These are phyloP conservation scores for Emergomyces pasteurianus DNA, from an alignment of 2,329 filamentous ascomycete species.

Conservation along the genomic window DNA sequence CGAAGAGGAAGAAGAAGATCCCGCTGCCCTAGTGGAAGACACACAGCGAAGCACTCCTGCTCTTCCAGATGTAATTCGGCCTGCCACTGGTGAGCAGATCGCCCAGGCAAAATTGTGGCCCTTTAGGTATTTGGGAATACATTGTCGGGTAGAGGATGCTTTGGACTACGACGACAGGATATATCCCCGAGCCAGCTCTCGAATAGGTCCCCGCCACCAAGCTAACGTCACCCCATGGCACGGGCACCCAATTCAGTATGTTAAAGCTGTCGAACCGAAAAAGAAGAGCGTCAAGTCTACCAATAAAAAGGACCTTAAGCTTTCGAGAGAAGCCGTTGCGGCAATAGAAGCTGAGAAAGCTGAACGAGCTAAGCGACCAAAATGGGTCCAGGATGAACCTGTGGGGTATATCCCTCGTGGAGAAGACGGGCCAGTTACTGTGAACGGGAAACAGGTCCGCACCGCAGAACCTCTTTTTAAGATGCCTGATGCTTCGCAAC, in stretches of 20 bases:
- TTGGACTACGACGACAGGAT: slow-evolving; percentile 96
- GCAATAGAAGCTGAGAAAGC: slow-evolving; percentile 72
- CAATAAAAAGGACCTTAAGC: slow-evolving; percentile 63
- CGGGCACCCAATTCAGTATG: slow-evolving; percentile 75
- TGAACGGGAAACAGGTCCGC: slow-evolving; percentile 56
- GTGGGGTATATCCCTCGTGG: slow-evolving; percentile 74
- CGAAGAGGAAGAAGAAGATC: slow-evolving; percentile 66
- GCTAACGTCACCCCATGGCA: slow-evolving; percentile 77
- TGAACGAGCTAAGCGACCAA: slow-evolving; percentile 68
- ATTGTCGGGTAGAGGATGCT: slow-evolving; percentile 89
- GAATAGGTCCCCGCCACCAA: slow-evolving; percentile 82
- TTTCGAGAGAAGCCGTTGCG: slow-evolving; percentile 67
- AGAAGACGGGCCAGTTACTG: slow-evolving; percentile 54
- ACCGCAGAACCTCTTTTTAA: slow-evolving; percentile 71
- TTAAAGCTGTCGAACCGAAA: slow-evolving; percentile 78
- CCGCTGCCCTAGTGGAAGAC: slow-evolving; percentile 41
- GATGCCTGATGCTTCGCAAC: slow-evolving; percentile 47
- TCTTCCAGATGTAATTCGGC: slow-evolving; percentile 45
- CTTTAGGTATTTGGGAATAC: slow-evolving; percentile 88
- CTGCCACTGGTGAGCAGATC: slow-evolving; percentile 71
- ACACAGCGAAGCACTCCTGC: slow-evolving; percentile 18
- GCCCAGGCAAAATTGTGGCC: slow-evolving; percentile 92
- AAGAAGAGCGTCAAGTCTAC: slow-evolving; percentile 55
- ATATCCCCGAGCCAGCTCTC: slow-evolving; percentile 87
- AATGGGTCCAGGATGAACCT: slow-evolving; percentile 89